Percentiles rank a stretch among this genome's conserved stretches.
Evolutionary conservation across 345 rosid species (phyloP).

Genomic region (Populus davidiana): DNA sequence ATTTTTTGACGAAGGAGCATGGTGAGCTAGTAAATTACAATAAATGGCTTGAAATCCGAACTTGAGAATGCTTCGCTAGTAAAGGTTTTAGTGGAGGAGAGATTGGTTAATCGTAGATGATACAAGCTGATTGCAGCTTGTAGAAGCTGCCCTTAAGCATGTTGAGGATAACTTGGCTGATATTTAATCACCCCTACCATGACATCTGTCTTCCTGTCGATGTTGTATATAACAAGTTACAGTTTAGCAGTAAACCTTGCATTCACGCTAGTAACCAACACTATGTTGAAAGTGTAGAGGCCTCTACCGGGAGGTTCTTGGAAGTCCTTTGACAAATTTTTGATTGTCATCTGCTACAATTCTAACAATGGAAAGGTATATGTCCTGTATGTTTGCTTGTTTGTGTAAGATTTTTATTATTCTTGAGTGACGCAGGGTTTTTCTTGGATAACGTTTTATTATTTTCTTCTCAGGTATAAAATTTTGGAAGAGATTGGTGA

Average conservation of each 20-base stretch:
- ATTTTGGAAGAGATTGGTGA: constrained; percentile 87
- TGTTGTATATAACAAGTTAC: constrained; percentile 56
- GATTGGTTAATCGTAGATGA: constrained; percentile 43
- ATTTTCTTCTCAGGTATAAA: constrained; percentile 52
- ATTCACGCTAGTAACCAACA: constrained; percentile 34
- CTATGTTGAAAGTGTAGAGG: constrained; percentile 46
- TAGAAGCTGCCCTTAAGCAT: constrained; percentile 77
- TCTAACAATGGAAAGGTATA: constrained; percentile 74
- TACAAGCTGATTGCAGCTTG: constrained; percentile 59
- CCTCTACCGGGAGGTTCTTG: constrained; percentile 49
- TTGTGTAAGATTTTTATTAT: neutral
- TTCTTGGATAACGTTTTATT: neutral
- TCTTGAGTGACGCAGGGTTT: neutral
- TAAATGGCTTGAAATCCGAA: constrained; percentile 16
- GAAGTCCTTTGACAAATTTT: constrained; percentile 60
- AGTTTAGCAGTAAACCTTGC: constrained; percentile 50
- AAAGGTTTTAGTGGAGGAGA: constrained; percentile 10
- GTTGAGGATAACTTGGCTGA: constrained; percentile 53
- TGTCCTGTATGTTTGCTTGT: constrained; percentile 11
- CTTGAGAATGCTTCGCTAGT: neutral
- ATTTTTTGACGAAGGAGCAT: constrained; percentile 24
- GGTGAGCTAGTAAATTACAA: constrained; percentile 6
- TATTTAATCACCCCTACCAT: constrained; percentile 45
- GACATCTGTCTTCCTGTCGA: constrained; percentile 48
- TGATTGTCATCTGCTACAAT: constrained; percentile 33